Base-by-base conservation (phyloP, 2,329 filamentous ascomycete genomes). In the Chaetomiaceae sp. region DNA sequence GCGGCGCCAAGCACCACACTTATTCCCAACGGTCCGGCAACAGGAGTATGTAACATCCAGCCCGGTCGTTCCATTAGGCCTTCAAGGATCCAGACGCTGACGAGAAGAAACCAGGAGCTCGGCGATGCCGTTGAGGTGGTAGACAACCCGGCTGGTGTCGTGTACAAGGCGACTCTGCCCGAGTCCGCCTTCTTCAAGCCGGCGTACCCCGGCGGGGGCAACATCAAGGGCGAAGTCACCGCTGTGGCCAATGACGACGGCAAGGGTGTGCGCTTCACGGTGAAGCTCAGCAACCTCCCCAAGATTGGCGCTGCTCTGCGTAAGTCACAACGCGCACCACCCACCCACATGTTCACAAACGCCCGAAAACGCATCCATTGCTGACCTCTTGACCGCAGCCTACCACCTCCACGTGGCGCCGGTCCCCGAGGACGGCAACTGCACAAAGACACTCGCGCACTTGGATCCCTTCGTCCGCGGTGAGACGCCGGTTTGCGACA, bases 321-420 rank as follows among this genome's bases (percentile, higher is more conserved):
- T 68, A 59, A 53, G 65, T 63, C 6, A 17, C 13, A 77, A 73
- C 35, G 5, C 10, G 8, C 6, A 68, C 74, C 35, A 68, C 68
- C 35, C 33, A 38, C 35, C 17, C 17, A n/a, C n/a, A n/a, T n/a
- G n/a, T n/a, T n/a, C n/a, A n/a, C 9, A 9, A 20, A 20, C 27
- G 16, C 7, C 38, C 35, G 10, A 17, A 38, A 33, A 39, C 30
- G 21, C 17, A 41, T 40, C 23, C 43, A 13, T 12, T 13, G 16
- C 30, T 51, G 40, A 38, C 48, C 2, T 30, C 9, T 20, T 31
- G 12, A 16, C 17, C 10, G 12, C 51, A 86, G 85, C 73, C 53
- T 91, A 89, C 71, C 87, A 91, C 65, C 72, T 92, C 58, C 87
- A 92, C 68, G 78, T 76, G 45, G 61, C 72, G 16, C 80, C 82